phyloP scores from a whole-genome alignment of 2,329 filamentous ascomycete genomes.

The Penicillium sp. region DNA sequence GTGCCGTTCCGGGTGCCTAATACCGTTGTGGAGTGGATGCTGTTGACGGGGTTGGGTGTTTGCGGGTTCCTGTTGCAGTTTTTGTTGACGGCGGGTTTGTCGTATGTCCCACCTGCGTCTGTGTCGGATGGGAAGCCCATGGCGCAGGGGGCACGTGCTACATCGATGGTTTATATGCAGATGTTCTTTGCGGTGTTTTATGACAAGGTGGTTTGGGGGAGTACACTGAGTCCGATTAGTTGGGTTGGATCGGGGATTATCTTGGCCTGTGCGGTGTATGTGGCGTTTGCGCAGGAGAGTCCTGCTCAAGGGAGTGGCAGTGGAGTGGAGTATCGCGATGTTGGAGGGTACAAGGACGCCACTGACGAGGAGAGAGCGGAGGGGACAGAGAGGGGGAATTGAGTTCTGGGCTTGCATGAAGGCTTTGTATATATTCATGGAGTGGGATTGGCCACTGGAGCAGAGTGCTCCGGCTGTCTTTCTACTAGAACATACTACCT shows the following conservation, averaged over 20 bases:
- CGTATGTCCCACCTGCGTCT: slow-evolving; percentile 61
- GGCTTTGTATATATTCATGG: neutral
- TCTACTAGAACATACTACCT: too few species aligned
- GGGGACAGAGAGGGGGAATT: slow-evolving; percentile 3
- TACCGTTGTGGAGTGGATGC: slow-evolving; percentile 59
- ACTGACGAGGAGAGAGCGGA: neutral
- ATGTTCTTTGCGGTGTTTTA: slow-evolving; percentile 67
- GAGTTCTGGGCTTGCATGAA: slow-evolving; percentile 3
- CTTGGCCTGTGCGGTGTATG: slow-evolving; percentile 62
- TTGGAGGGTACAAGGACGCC: slow-evolving; percentile 6
- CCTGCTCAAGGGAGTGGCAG: neutral
- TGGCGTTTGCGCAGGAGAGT: slow-evolving; percentile 49
- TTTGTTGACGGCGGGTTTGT: slow-evolving; percentile 72
- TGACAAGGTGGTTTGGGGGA: slow-evolving; percentile 63
- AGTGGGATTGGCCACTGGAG: neutral
- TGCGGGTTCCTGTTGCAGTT: slow-evolving; percentile 85
- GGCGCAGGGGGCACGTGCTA: slow-evolving; percentile 49
- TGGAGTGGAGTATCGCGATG: slow-evolving; percentile 1
- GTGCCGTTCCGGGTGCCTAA: slow-evolving; percentile 58
- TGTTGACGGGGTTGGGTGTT: slow-evolving; percentile 65
- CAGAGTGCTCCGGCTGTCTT: neutral
- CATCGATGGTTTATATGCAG: slow-evolving; percentile 67
- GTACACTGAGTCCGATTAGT: slow-evolving; percentile 55
- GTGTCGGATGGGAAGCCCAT: slow-evolving; percentile 7
- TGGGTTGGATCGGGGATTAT: slow-evolving; percentile 63